Conservation (phyloP, 352 stramenopile genomes). For the Globisporangium cystogenes region DNA sequence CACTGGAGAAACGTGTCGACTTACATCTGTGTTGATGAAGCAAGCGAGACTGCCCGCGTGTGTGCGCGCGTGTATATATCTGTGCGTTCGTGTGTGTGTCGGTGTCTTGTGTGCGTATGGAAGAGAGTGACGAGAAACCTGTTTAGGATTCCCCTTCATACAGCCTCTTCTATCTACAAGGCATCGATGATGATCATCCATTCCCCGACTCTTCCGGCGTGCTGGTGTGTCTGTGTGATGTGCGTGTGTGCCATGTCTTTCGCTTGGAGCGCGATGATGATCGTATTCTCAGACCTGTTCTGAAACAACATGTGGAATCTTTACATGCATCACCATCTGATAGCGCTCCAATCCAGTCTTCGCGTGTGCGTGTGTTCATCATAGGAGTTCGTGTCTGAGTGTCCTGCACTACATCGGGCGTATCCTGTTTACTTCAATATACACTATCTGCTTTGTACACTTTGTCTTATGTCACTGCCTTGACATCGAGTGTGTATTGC, state of each 20-base stretch:
- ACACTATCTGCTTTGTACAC: no score
- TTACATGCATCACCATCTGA: slow-evolving; percentile 92
- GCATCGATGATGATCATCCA: slow-evolving; percentile 76
- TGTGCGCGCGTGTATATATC: slow-evolving; percentile 14
- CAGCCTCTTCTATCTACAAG: slow-evolving; percentile 51
- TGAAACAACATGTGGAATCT: slow-evolving; percentile 76
- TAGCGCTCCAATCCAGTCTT: slow-evolving; percentile 12
- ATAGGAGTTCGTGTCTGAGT: no score
- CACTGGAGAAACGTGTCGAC: slow-evolving; percentile 71
- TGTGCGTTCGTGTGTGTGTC: slow-evolving; percentile 6
- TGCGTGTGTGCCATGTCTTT: background rate
- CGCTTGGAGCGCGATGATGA: slow-evolving; percentile 59
- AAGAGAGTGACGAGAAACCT: slow-evolving; percentile 63
- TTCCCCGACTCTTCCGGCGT: slow-evolving; percentile 19
- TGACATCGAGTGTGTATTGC: no score
- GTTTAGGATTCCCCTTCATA: slow-evolving; percentile 88
- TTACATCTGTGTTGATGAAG: slow-evolving; percentile 91
- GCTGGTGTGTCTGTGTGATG: background rate
- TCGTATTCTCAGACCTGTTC: slow-evolving; percentile 88
- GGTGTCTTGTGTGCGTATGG: slow-evolving; percentile 2
- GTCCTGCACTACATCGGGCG: no score
- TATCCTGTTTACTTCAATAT: no score
- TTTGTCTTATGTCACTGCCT: no score
- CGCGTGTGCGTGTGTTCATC: background rate
- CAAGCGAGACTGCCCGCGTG: slow-evolving; percentile 23